Percentiles rank a stretch among this genome's conserved stretches.
phyloP scores from a whole-genome alignment of 176 grass and related monocot genomes.

The Oryza brachyantha region DNA sequence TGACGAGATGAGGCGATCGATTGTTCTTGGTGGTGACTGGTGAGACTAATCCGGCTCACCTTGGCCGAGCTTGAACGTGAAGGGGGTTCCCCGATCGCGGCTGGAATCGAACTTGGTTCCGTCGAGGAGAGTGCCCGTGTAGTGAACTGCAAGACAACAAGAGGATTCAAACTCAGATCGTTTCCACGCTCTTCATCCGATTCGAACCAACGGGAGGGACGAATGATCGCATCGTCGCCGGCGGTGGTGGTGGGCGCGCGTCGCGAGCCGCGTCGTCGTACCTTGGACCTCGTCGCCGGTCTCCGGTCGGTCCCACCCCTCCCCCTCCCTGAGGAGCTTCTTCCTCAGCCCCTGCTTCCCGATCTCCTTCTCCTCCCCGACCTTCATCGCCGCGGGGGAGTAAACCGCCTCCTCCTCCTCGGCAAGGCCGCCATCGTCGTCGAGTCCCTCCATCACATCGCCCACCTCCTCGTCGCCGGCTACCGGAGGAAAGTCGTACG shows the following conservation, averaged over 20 bases:
- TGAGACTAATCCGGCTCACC: too few relatives aligned
- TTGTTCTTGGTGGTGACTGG: too few relatives aligned
- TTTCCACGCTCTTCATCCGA: too few relatives aligned
- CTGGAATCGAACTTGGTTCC: conserved; percentile 90
- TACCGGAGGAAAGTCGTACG: not conserved
- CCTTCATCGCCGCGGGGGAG: conserved; percentile 31
- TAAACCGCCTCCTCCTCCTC: conserved; percentile 8
- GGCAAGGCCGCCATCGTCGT: conserved; percentile 27
- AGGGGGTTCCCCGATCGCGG: conserved; percentile 76
- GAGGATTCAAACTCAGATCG: too few relatives aligned
- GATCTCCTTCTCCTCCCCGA: conserved; percentile 83
- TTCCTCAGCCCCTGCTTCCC: conserved; percentile 83
- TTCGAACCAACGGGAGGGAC: too few relatives aligned
- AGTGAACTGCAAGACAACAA: conserved; percentile 48
- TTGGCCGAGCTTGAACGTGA: conserved; percentile 91
- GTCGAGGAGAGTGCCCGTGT: conserved; percentile 85
- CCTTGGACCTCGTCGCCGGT: conserved; percentile 91
- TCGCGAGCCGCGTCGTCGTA: too few relatives aligned
- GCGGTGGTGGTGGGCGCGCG: too few relatives aligned
- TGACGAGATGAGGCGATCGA: too few relatives aligned
- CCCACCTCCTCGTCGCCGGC: conserved; percentile 17
- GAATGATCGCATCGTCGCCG: too few relatives aligned
- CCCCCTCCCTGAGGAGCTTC: conserved; percentile 72
- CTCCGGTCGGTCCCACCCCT: conserved; percentile 70
- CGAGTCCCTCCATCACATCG: conserved; percentile 14